These are phyloP conservation scores for Astrephomene gubernaculifera DNA, from an alignment of 139 green algal species.

Conservation along the genomic window DNA sequence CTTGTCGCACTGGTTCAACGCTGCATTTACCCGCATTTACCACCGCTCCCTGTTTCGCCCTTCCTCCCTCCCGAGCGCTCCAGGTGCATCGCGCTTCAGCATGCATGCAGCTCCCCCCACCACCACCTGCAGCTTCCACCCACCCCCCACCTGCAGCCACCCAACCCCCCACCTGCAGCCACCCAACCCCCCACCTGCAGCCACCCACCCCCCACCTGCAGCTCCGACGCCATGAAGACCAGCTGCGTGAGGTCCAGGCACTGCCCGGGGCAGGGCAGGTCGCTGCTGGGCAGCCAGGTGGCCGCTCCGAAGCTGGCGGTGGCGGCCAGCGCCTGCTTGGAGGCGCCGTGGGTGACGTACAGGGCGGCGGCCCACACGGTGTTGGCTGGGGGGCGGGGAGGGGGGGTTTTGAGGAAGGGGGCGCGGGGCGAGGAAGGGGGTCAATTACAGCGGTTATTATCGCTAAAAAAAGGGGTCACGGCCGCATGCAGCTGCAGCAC, in stretches of 20 bases:
- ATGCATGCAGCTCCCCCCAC: too few relatives aligned
- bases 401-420: background rate
- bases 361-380: background rate
- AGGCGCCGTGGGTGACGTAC: background rate
- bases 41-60: too few relatives aligned
- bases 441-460: background rate
- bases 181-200: background rate
- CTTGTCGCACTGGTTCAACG: background rate
- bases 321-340: background rate
- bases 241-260: conserved; percentile 54
- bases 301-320: background rate
- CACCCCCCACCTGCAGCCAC: background rate
- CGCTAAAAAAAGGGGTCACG: background rate
- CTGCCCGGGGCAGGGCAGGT: conserved; percentile 47
- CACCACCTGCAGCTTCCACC: too few relatives aligned
- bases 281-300: conserved; percentile 40
- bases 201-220: conserved; percentile 20
- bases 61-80: background rate
- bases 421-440: background rate
- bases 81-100: too few relatives aligned
- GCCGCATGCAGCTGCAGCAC: background rate
- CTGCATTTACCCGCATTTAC: too few relatives aligned
- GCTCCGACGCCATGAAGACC: conserved; percentile 31
- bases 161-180: background rate
- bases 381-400: conserved; percentile 14